A percentile compares a stretch with the other conserved stretches of the same genome.
phyloP scores from a whole-genome alignment of 305 asterid genomes.

The Lippia alba region DNA sequence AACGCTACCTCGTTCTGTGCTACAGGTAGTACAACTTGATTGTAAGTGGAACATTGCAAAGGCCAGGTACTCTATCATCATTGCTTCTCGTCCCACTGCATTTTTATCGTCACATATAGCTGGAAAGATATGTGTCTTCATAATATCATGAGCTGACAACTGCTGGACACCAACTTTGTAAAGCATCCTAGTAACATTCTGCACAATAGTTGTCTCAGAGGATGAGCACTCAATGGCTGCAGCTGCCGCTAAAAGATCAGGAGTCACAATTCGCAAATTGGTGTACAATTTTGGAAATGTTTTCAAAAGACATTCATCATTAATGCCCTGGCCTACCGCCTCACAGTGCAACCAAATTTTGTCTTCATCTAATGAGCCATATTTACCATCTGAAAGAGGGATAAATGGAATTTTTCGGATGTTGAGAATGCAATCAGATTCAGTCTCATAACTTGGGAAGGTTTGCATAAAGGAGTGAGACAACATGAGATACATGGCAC shows the following conservation, averaged over 20 bases:
- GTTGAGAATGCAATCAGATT: constrained; percentile 52
- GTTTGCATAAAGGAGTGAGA: constrained; percentile 44
- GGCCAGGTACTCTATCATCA: constrained; percentile 82
- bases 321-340: constrained; percentile 46
- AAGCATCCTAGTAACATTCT: constrained; percentile 77
- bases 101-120: constrained; percentile 55
- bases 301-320: constrained; percentile 53
- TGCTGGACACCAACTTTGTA: constrained; percentile 83
- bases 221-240: constrained; percentile 51
- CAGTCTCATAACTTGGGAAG: constrained; percentile 44
- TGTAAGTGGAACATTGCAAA: constrained; percentile 87
- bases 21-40: constrained; percentile 72
- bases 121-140: constrained; percentile 76
- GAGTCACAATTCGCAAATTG: constrained; percentile 73
- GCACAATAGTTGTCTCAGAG: constrained; percentile 45
- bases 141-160: constrained; percentile 83
- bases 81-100: constrained; percentile 47
- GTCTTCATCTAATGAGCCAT: constrained; percentile 71
- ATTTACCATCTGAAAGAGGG: constrained; percentile 87
- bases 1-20: constrained; percentile 60
- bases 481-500: constrained; percentile 59
- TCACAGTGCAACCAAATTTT: constrained; percentile 81
- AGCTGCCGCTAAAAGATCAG: constrained; percentile 69
- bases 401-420: constrained; percentile 74
- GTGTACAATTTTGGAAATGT: constrained; percentile 72